Percentiles rank a stretch among this genome's conserved stretches.
Conservation (phyloP, 768 basidiomycete genomes). For the Cystofilobasidium bisporidii region DNA sequence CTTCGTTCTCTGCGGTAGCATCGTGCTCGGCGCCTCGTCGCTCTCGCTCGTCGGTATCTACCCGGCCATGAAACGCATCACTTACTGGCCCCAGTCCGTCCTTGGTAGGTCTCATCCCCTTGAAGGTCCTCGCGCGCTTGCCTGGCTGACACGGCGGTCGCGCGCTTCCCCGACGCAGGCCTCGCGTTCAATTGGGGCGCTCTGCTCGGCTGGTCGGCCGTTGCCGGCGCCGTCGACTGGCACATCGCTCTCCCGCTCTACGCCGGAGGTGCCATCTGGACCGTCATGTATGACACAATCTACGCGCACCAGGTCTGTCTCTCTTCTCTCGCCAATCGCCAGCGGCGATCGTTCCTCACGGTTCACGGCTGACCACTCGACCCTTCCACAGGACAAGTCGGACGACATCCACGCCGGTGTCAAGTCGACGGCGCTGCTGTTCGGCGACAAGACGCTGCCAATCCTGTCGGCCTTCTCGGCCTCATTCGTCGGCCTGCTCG, state of each 20-base stretch:
- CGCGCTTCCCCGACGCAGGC: slow-evolving; percentile 52
- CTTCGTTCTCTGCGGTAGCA: slow-evolving; percentile 47
- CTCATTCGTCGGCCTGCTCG: slow-evolving; percentile 61
- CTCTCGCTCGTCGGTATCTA: slow-evolving; percentile 78
- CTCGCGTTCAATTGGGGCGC: slow-evolving; percentile 97
- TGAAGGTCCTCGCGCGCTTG: not conserved
- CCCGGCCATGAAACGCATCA: slow-evolving; percentile 93
- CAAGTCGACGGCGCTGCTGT: slow-evolving; percentile 86
- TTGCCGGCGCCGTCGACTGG: slow-evolving; percentile 74
- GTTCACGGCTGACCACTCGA: too few relatives aligned
- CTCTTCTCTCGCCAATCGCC: too few relatives aligned
- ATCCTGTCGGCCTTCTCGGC: slow-evolving; percentile 66
- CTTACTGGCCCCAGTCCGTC: slow-evolving; percentile 92
- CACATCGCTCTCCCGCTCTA: slow-evolving; percentile 74
- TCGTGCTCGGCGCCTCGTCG: slow-evolving; percentile 82
- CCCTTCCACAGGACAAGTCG: slow-evolving; percentile 64
- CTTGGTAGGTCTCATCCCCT: slow-evolving; percentile 58
- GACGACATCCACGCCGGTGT: slow-evolving; percentile 85
- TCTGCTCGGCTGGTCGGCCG: slow-evolving; percentile 89
- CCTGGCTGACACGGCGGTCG: not conserved
- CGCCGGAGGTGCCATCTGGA: slow-evolving; percentile 82
- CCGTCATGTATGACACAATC: slow-evolving; percentile 91
- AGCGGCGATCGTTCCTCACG: too few relatives aligned
- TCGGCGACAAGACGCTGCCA: slow-evolving; percentile 63
- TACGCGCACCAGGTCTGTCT: slow-evolving; percentile 82